Base-by-base conservation (phyloP, 2,329 filamentous ascomycete genomes). In the Coniochaeta sp. region DNA sequence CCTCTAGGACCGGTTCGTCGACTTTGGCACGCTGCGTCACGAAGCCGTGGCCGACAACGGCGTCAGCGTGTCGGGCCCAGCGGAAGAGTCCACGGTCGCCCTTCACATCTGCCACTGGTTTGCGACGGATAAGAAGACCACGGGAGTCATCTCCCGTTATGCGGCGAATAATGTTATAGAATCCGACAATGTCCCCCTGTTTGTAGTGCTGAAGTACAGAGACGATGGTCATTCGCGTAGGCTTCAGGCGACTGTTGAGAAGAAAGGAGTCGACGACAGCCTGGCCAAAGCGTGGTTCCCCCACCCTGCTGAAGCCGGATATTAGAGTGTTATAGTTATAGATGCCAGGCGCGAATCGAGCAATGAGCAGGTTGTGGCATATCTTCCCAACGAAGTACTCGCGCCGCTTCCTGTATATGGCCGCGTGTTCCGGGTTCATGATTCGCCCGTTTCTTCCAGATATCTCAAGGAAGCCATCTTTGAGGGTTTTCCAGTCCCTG, bases 301-400 rank as follows among this genome's bases (percentile, higher is more conserved):
- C 75, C 6, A 80, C 69, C 34, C 77, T 76, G 58, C 81, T 79
- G 58, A 93, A 85, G n/a, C 83, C 82, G n/a, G 82, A 71, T 2
- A 93, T 80, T 28, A 95, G 78, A 14, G 81, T 80, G 68, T 92
- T 92, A 74, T 87, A 91, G 3, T 87, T 91, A 64, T 85, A 79
- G 38, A 89, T 80, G 63, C 84, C 84, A 0, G 89, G 88, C 0
- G 85, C 82, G 19, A 83, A 76, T 1, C 79, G 71, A 2, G 84
- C 85, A 3, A 84, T 75, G 17, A 91, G 78, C 3, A 95, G 74
- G 67, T 90, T 91, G 72, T 87, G 87, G 71, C 82, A 85, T 58
- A 86, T 76, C 66, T 77, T 79, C n/a, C 68, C 71, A 34, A 78
- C 70, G 19, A 64, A 66, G 33, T 71, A 69, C 36, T 68, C 69